Base-by-base conservation (phyloP, 2,329 filamentous ascomycete genomes). In the Juglanconis sp. region DNA sequence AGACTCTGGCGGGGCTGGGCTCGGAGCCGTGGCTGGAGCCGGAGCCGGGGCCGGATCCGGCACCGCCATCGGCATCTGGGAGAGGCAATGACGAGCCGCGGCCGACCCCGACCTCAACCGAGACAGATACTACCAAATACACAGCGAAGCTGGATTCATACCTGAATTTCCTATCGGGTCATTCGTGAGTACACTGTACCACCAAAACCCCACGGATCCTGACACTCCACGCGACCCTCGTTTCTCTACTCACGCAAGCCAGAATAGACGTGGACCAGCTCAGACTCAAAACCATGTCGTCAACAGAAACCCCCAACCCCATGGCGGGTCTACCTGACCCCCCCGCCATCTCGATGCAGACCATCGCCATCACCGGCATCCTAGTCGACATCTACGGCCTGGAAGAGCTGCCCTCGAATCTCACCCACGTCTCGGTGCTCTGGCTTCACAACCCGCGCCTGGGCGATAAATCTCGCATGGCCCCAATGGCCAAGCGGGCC, bases 381-480 rank as follows among this genome's bases (percentile, higher is more conserved):
- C 80, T 90, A 9, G 86, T 89, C 53, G 90, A 91, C 62, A 81
- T 96, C 61, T 93, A 93, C 73, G 93, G 94, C 17, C 83, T 96
- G 2, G 77, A 86, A 35, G 91, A 96, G 70, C 81, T 96, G 0
- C 78, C 86, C 1, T 56, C 78, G 0, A 60, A 71, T 3, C 73
- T 77, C 17, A 74, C 80, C 13, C 77, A 81, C 3, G 77, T 96
- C 40, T 87, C 92, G 31, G 91, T 90, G 68, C 83, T 98, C n/a
- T 97, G 93, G 91, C 86, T 98, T 11, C 84, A 97, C 17, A 92
- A 98, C 71, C 91, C 91, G 3, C 86, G 95, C 31, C 81, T 89
- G 0, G 82, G 87, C 57, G 85, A 79, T 0, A 87, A 90, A 70
- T 84, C 85, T 58, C 83, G 83, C 64, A 97, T 98, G 93, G 79